These are phyloP conservation scores for Ilyonectria mors-panacis DNA, from an alignment of 2,329 filamentous ascomycete species.

Conservation along the genomic window DNA sequence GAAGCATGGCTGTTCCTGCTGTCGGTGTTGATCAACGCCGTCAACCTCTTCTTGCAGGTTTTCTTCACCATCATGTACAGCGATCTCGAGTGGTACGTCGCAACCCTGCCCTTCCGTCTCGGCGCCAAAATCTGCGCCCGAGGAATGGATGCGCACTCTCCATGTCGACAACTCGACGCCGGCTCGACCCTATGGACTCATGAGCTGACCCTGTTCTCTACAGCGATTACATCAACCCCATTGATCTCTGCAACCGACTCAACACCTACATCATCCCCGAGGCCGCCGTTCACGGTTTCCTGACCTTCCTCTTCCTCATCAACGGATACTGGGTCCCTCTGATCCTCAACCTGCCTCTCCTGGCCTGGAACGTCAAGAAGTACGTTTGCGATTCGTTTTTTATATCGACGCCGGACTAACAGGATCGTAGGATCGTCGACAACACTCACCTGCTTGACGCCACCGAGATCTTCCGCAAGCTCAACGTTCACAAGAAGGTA, in stretches of 20 bases:
- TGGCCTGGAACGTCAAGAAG: slow-evolving; percentile 98
- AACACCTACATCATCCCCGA: slow-evolving; percentile 99
- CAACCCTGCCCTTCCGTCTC: slow-evolving; percentile 26
- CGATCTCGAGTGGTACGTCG: slow-evolving; percentile 94
- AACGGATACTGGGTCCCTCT: slow-evolving; percentile 99
- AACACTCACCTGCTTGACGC: slow-evolving; percentile 98
- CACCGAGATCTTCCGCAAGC: slow-evolving; percentile 98
- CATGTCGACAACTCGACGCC: not conserved
- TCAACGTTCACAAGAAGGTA: slow-evolving; percentile 99
- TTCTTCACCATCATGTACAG: slow-evolving; percentile 99
- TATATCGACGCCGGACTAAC: slow-evolving; percentile 39
- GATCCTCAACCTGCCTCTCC: slow-evolving; percentile 89
- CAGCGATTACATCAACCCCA: slow-evolving; percentile 99
- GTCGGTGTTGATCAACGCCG: slow-evolving; percentile 98
- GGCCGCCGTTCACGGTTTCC: slow-evolving; percentile 95
- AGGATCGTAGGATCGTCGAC: slow-evolving; percentile 82
- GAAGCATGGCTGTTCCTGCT: slow-evolving; percentile 99
- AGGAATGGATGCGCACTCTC: slow-evolving; percentile 33
- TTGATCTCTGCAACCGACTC: slow-evolving; percentile 99
- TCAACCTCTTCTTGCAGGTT: slow-evolving; percentile 99
- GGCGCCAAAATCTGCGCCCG: slow-evolving; percentile 35
- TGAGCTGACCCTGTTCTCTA: slow-evolving; percentile 37
- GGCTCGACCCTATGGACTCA: slow-evolving; percentile 14
- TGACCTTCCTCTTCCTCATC: slow-evolving; percentile 96
- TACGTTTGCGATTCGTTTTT: slow-evolving; percentile 65